Evolutionary conservation across 331 rosid genomes (phyloP).

Genomic region (Ulmus americana): DNA sequence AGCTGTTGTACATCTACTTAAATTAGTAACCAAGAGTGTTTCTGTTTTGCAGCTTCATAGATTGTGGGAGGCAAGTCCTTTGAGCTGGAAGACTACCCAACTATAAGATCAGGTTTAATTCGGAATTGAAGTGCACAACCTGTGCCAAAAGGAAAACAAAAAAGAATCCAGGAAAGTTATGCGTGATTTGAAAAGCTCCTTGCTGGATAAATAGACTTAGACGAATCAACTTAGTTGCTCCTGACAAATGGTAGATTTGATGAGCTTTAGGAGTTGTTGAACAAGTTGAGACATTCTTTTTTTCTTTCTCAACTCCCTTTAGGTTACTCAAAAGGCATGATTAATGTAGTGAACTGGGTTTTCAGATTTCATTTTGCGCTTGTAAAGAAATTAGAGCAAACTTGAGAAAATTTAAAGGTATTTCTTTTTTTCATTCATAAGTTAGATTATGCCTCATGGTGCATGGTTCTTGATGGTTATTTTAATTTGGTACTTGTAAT

Average conservation of each 20-base stretch:
- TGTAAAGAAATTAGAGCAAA: too few relatives aligned
- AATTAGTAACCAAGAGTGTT: background rate
- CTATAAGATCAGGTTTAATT: background rate
- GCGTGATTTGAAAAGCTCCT: background rate
- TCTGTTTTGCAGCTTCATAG: background rate
- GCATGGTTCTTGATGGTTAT: background rate
- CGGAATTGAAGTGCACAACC: background rate
- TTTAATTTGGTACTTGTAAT: too few relatives aligned
- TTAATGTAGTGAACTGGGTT: background rate
- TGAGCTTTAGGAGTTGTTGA: conserved; percentile 1
- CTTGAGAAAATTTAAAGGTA: too few relatives aligned
- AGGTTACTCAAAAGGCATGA: background rate
- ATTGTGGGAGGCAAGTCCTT: background rate
- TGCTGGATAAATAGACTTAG: background rate
- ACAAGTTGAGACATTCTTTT: background rate
- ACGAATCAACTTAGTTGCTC: background rate
- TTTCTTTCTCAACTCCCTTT: background rate
- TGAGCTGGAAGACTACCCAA: background rate
- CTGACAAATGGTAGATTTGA: background rate
- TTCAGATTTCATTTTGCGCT: too few relatives aligned
- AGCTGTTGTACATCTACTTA: background rate
- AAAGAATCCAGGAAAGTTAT: too few relatives aligned
- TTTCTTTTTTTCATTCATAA: background rate
- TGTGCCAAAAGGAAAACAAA: too few relatives aligned
- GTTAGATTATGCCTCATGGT: background rate